Percentiles rank a stretch among this genome's conserved stretches.
Evolutionary conservation across 2,329 filamentous ascomycete genomes (phyloP).

Genomic region (Pochonia chlamydosporia): DNA sequence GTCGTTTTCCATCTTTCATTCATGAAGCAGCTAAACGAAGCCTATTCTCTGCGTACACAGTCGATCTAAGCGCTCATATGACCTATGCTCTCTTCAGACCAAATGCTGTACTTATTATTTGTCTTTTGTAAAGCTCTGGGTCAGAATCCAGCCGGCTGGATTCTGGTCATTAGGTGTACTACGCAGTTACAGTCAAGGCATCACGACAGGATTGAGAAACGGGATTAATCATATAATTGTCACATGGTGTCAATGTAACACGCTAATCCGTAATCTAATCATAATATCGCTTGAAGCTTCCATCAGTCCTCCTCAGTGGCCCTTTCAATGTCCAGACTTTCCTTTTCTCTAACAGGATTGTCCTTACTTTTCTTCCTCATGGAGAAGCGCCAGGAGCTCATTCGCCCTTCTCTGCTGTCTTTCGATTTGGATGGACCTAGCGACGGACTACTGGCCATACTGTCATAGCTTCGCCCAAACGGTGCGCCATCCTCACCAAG

Average conservation of each 20-base stretch:
- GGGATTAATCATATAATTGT: neutral
- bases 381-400: slow-evolving; percentile 48
- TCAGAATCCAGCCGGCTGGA: too few species aligned
- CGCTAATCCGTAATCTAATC: neutral
- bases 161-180: too few species aligned
- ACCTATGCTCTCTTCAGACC: too few species aligned
- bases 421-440: slow-evolving; percentile 45
- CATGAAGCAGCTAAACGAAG: too few species aligned
- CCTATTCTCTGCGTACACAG: too few species aligned
- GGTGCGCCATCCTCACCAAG: slow-evolving; percentile 37
- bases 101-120: too few species aligned
- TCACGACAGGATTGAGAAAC: neutral
- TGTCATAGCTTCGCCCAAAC: slow-evolving; percentile 49
- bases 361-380: slow-evolving; percentile 57
- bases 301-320: slow-evolving; percentile 22
- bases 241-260: neutral
- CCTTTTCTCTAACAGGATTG: slow-evolving; percentile 35
- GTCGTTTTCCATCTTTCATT: too few species aligned
- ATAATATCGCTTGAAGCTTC: neutral
- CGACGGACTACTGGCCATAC: slow-evolving; percentile 49
- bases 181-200: too few species aligned
- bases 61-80: too few species aligned
- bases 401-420: slow-evolving; percentile 42
- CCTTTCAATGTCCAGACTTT: slow-evolving; percentile 47
- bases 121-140: too few species aligned